phyloP scores from a whole-genome alignment of 148 eudicot genomes.

The Vaccinium macrocarpon region DNA sequence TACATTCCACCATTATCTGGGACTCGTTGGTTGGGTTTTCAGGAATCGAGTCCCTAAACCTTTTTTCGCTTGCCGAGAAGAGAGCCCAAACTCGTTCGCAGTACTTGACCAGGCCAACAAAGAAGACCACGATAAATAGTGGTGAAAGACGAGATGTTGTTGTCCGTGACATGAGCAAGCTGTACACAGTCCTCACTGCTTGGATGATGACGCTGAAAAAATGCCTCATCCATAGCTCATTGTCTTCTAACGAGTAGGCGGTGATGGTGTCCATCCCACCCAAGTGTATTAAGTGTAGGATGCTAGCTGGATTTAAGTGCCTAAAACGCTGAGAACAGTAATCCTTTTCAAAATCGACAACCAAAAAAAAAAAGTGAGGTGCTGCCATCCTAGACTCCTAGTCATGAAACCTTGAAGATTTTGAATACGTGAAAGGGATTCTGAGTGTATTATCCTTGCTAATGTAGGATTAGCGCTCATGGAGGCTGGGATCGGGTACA shows the following conservation, averaged over 20 bases:
- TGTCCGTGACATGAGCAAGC: not conserved
- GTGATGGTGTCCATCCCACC: slow-evolving; percentile 8
- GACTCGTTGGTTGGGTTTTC: not conserved
- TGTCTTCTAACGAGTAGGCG: slow-evolving; percentile 23
- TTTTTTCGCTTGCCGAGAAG: slow-evolving; percentile 8
- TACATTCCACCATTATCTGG: not conserved
- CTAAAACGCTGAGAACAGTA: too few relatives aligned
- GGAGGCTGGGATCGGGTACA: too few relatives aligned
- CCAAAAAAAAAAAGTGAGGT: too few relatives aligned
- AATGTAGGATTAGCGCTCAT: too few relatives aligned
- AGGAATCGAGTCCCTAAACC: slow-evolving; percentile 15
- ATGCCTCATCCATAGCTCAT: slow-evolving; percentile 28
- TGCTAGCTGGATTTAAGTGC: too few relatives aligned
- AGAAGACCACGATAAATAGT: slow-evolving; percentile 9
- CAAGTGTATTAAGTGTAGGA: too few relatives aligned
- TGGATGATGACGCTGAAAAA: not conserved
- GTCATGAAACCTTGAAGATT: too few relatives aligned
- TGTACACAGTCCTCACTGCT: not conserved
- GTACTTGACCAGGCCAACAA: slow-evolving; percentile 7
- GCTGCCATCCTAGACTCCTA: too few relatives aligned
- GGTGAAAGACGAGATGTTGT: not conserved
- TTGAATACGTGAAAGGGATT: too few relatives aligned
- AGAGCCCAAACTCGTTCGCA: slow-evolving; percentile 18
- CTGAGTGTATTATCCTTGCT: too few relatives aligned
- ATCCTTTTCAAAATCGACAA: too few relatives aligned